Evolutionary conservation across 164 flowering plant species (phyloP), one percentile per base, ranked within the genome.

Genomic region (Cinnamomum micranthum): DNA sequence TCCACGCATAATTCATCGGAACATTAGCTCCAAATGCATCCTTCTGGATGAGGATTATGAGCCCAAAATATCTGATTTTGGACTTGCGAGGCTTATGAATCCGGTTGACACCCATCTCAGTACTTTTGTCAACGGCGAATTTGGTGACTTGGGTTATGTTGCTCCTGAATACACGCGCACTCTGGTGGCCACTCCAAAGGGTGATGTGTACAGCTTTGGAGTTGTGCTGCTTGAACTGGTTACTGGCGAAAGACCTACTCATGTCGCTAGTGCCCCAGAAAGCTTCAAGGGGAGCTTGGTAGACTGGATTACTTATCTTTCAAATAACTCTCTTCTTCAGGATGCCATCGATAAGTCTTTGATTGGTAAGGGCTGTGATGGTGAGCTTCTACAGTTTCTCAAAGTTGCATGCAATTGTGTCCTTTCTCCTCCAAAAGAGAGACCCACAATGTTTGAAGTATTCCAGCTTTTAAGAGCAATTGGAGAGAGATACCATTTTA

Each of bases 181-280:
- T 22, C 47, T 75, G 31, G 73, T 79, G 13, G 81, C 78, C 15
- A 79, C 78, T 68, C 81, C 73, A 27, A 75, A 75, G 24, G 79
- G 81, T 4, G 82, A 80, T 71, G 79, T 80, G 10, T 76, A 76
- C 47, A 76, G 79, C 68, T 80, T 80, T 50, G 82, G 82, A n/a
- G 68, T 50, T 19, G 77, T 80, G 20, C 69, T 80, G 55, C 79
- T 80, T 25, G 82, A 80, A 69, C 59, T 80, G 68, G 71, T 80
- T 24, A 76, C 79, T 9, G 77, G 82, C 10, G 77, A 80, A 67
- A 74, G 11, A 28, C 65, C 82, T 62, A 80, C 74, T 47, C 71
- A 77, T 55, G 82, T 80, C 59, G 62, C 71, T 23, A 76, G 35
- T 70, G 77, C 78, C 41, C 78, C 76, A 2, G 75, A 79, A 31